Evolutionary conservation across 495 filamentous ascomycete species (phyloP), one percentile per base, ranked within the genome.

Genomic region (Trichoderma asperelloides): DNA sequence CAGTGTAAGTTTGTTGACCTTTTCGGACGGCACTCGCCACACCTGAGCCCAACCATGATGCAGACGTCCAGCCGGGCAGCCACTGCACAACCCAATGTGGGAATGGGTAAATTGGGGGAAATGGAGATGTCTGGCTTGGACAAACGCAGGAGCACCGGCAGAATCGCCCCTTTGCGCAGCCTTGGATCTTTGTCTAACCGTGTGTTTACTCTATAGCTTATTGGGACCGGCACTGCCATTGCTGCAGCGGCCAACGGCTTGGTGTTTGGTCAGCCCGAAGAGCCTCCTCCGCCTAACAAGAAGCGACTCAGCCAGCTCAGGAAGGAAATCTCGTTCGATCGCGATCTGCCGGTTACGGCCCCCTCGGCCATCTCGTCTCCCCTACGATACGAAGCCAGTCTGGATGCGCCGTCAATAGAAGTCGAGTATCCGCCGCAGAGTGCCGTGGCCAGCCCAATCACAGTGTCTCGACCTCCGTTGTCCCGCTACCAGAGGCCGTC

Each of bases 221-320:
- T 85, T 75, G 84, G 83, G 72, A 79, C 83, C 71, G 81, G 84
- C 73, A 84, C 82, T 73, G 79, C 83, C 18, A 84, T 87, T 65
- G 85, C 86, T 66, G 81, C 85, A 63, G 86, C 85, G 64, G 82
- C 86, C 63, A 77, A 80, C 47, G 82, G 80, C 66, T 77, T 86
- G 57, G 82, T 80, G 68, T 81, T 86, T 70, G 82, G 81, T 43
- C 79, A 84, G 70, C 74, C 81, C 7, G 70, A 74, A 71, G 77
- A 79, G 68, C 16, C 67, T 65, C 72, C 68, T 65, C 75, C 69
- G 60, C 71, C 71, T 62, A 68, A 69, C 68, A 68, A 65, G 71
- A 71, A 66, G 64, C 64, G 27, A 70, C 74, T 7, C 25, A 60
- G 55, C 55, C 55, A 60, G 55, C 55, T 60, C 23, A 28, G 55